Evolutionary conservation across 2,329 filamentous ascomycete species (phyloP).

Genomic region (Mollisia scopiformis): DNA sequence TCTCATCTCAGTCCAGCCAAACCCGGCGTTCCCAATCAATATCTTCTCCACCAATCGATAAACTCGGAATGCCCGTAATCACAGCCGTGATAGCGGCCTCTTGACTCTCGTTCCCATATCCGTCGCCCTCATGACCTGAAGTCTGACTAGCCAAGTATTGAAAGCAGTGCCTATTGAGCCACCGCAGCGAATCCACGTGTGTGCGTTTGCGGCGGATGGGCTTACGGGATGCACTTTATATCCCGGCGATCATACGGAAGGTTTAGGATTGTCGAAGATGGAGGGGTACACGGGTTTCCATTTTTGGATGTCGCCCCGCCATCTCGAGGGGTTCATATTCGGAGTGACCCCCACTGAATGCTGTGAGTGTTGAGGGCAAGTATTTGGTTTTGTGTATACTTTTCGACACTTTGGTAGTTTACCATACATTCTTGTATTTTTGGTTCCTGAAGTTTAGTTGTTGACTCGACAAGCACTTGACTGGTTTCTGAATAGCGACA

Average conservation of each 20-base stretch:
- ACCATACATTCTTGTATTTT: not conserved
- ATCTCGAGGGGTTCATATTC: not conserved
- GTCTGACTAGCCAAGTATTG: not conserved
- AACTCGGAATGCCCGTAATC: not conserved
- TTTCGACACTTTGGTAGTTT: no score
- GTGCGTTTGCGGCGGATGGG: not conserved
- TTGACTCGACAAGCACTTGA: not conserved
- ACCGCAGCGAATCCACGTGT: not conserved
- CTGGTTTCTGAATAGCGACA: not conserved
- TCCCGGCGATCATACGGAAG: not conserved
- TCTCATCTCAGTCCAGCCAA: not conserved
- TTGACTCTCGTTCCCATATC: not conserved
- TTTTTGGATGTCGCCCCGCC: not conserved
- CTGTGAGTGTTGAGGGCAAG: not conserved
- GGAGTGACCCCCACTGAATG: not conserved
- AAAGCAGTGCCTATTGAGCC: not conserved
- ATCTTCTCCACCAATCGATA: not conserved
- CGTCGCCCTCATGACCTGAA: not conserved
- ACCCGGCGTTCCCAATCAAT: not conserved
- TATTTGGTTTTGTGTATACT: not conserved
- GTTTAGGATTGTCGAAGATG: not conserved
- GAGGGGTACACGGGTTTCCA: not conserved
- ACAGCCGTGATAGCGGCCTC: not conserved
- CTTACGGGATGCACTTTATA: not conserved
- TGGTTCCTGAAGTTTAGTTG: not conserved